Percentiles rank a stretch among this genome's conserved stretches.
phyloP scores from a whole-genome alignment of 1,284 basidiomycete species.

The Phylloporus sp. region DNA sequence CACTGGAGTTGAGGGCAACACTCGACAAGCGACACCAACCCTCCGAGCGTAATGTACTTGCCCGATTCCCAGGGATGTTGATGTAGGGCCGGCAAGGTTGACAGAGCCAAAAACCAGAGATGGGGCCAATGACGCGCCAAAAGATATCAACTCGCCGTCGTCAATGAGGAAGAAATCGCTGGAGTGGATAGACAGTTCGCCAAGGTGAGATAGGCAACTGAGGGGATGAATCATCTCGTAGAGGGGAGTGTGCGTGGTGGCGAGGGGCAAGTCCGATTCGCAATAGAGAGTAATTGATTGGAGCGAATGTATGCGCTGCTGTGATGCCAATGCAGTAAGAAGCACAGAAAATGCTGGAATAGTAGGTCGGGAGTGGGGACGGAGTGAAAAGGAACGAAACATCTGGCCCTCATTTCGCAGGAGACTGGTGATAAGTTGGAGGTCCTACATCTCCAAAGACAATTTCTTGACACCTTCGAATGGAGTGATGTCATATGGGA shows the following conservation, averaged over 20 bases:
- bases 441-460: neutral
- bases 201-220: neutral
- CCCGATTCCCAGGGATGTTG: neutral
- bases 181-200: neutral
- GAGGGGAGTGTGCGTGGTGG: neutral
- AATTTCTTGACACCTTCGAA: slow-evolving; percentile 1
- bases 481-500: neutral
- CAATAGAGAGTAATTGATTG: neutral
- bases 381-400: neutral
- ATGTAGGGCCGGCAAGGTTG: neutral
- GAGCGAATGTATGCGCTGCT: neutral
- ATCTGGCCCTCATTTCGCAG: neutral
- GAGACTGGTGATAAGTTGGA: neutral
- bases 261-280: neutral
- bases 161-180: neutral
- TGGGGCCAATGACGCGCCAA: neutral
- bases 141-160: neutral
- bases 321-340: neutral
- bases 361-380: neutral
- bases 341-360: neutral
- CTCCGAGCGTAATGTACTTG: neutral
- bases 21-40: neutral
- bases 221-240: neutral
- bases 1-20: neutral
- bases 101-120: neutral